A percentile compares a stretch with the other conserved stretches of the same genome.
phyloP scores from a whole-genome alignment of 2,329 filamentous ascomycete genomes.

The Paecilomyces dactylethromorphus region DNA sequence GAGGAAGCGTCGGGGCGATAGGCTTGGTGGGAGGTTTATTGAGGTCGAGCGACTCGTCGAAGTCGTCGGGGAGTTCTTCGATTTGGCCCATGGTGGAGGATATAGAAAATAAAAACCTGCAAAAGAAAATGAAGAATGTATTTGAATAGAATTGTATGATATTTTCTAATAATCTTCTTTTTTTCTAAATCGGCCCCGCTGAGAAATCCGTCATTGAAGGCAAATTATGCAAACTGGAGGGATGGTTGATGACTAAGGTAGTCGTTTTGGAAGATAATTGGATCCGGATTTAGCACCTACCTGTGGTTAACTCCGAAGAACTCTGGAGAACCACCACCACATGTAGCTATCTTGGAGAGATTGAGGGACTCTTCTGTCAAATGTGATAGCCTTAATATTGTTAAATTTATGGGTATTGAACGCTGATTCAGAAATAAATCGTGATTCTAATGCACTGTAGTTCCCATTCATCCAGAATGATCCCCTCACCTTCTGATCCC shows the following conservation, averaged over 20 bases:
- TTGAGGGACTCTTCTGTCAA: too few relatives aligned
- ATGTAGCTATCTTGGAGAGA: too few relatives aligned
- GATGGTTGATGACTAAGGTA: not conserved
- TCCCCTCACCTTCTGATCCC: too few relatives aligned
- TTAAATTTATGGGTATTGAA: too few relatives aligned
- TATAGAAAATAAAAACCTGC: not conserved
- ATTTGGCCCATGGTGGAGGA: conserved; percentile 44
- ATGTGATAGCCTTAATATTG: too few relatives aligned
- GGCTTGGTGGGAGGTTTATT: conserved; percentile 23
- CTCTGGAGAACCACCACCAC: not conserved
- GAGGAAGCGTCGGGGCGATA: conserved; percentile 1
- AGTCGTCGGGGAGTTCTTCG: conserved; percentile 46
- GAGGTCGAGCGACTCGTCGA: conserved; percentile 40
- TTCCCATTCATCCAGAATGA: too few relatives aligned
- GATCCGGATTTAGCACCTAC: not conserved
- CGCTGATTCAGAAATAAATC: too few relatives aligned
- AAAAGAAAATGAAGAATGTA: not conserved
- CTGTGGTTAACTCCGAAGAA: not conserved
- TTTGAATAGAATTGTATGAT: not conserved
- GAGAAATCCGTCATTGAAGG: not conserved
- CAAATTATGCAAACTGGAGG: not conserved
- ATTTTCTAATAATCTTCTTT: not conserved
- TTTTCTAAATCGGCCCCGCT: not conserved
- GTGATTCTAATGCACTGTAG: too few relatives aligned
- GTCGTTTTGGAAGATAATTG: not conserved